Evolutionary conservation across 2,329 filamentous ascomycete species (phyloP).

Genomic region (Chaetomium globosum): DNA sequence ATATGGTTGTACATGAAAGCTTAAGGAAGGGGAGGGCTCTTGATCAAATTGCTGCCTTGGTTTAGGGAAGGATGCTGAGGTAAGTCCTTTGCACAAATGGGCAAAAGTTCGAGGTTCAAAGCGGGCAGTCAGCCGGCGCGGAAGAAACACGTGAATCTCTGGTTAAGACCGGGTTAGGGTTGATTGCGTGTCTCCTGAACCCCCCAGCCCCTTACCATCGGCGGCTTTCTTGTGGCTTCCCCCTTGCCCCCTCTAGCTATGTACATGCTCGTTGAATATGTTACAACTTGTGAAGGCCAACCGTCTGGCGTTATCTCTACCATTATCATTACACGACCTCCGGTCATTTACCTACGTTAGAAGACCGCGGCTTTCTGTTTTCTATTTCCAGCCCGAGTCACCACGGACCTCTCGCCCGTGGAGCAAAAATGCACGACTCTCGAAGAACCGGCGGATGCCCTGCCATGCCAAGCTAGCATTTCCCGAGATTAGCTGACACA

Average conservation of each 20-base stretch:
- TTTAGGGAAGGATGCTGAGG: neutral
- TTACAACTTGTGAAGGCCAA: neutral
- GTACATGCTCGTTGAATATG: neutral
- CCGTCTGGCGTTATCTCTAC: neutral
- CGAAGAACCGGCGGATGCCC: neutral
- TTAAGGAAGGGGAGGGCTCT: neutral
- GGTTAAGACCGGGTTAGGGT: neutral
- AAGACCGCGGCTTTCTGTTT: neutral
- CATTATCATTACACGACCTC: neutral
- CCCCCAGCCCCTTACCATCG: neutral
- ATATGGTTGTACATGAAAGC: neutral
- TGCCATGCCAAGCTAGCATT: neutral
- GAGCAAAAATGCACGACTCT: neutral
- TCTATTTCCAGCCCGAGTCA: neutral
- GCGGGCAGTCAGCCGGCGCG: neutral
- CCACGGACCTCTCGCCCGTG: neutral
- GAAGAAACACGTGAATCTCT: neutral
- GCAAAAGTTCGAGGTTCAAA: conserved; percentile 3
- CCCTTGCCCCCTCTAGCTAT: no score
- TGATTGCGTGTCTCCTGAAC: neutral
- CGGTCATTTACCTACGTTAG: neutral
- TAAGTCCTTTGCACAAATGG: conserved; percentile 23
- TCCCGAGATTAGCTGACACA: neutral
- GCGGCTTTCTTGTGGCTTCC: no score
- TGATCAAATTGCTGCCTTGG: neutral